These are phyloP conservation scores for Ceratocystis eucalypticola DNA, from an alignment of 2,329 filamentous ascomycete species.

Conservation along the genomic window DNA sequence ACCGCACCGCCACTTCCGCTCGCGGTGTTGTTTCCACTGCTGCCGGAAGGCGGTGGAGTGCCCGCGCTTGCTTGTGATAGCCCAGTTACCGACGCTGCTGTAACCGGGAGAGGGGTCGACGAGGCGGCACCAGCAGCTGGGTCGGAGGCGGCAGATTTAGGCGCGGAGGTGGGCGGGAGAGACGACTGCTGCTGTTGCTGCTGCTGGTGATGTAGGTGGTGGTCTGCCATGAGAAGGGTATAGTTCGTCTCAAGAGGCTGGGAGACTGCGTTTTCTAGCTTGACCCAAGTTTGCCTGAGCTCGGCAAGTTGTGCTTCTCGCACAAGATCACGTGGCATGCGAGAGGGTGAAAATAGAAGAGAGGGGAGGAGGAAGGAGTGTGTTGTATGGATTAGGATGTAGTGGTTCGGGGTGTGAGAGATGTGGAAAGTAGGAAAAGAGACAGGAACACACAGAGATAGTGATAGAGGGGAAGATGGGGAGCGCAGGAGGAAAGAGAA, in stretches of 20 bases:
- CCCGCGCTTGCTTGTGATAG: too few species aligned
- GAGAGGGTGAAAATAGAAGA: background rate
- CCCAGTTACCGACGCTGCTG: background rate
- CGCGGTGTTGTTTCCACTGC: background rate
- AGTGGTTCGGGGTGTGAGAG: background rate
- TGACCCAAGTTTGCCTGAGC: constrained; percentile 13
- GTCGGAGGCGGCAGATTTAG: background rate
- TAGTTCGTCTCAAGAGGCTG: constrained; percentile 7
- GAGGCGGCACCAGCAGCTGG: background rate
- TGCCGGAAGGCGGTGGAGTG: too few species aligned
- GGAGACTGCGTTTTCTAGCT: constrained; percentile 7
- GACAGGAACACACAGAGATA: background rate
- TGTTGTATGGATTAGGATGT: background rate
- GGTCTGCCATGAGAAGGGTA: background rate
- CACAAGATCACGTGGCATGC: constrained; percentile 12
- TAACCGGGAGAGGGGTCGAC: background rate
- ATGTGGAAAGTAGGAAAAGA: background rate
- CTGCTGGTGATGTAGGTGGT: background rate
- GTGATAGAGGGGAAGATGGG: background rate
- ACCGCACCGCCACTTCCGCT: background rate
- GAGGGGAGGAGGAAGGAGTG: too few species aligned
- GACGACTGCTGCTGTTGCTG: background rate
- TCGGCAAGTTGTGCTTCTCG: constrained; percentile 11
- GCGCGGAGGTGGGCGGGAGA: background rate
- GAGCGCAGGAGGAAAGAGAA: background rate